These are phyloP conservation scores for Arabis hirsuta DNA, from an alignment of 345 rosid species.

Conservation along the genomic window DNA sequence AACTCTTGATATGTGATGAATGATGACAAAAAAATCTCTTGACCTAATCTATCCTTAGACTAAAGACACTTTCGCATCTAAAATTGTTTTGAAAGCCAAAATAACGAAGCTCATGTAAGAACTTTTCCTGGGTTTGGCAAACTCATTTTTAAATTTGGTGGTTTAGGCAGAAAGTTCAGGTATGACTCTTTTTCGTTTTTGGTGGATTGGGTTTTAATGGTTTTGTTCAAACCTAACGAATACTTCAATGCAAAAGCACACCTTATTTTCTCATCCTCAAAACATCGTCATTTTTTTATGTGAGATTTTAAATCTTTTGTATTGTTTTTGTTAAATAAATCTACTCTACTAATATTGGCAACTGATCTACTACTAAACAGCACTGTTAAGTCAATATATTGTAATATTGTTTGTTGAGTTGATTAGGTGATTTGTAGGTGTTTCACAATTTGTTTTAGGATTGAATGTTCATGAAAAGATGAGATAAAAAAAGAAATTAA, in stretches of 20 bases:
- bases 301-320: background rate
- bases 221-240: slow-evolving; percentile 42
- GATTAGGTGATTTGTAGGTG: slow-evolving; percentile 20
- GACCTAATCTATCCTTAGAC: background rate
- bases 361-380: background rate
- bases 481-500: background rate
- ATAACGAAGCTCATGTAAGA: slow-evolving; percentile 14
- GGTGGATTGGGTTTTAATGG: slow-evolving; percentile 32
- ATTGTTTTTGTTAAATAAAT: background rate
- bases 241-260: slow-evolving; percentile 25
- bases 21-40: background rate
- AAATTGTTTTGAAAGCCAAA: background rate
- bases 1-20: background rate
- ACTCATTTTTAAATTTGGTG: slow-evolving; percentile 15
- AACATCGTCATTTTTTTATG: background rate
- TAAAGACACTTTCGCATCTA: background rate
- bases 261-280: slow-evolving; percentile 10
- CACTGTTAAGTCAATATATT: background rate
- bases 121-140: slow-evolving; percentile 13
- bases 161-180: slow-evolving; percentile 42
- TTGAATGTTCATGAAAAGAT: background rate
- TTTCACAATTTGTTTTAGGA: slow-evolving; percentile 2
- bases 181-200: slow-evolving; percentile 37
- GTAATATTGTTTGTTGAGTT: background rate
- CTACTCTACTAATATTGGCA: background rate